Conservation (phyloP, 768 basidiomycete species). For the Clitopilus passeckerianus region DNA sequence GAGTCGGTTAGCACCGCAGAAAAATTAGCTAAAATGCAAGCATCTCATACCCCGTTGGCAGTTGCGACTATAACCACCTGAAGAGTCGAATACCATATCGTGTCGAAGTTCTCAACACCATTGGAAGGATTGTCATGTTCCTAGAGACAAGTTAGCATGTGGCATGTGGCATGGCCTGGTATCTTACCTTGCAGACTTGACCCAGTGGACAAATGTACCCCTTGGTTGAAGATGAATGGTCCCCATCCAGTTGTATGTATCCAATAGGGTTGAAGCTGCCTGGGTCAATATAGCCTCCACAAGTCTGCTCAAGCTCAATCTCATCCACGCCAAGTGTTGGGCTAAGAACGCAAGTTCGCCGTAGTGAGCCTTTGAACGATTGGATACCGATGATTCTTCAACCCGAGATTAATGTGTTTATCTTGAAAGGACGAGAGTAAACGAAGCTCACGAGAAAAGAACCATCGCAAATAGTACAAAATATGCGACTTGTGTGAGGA, state of each 20-base stretch:
- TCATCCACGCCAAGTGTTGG: conserved; percentile 50
- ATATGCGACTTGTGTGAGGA: conserved; percentile 86
- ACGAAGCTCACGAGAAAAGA: conserved; percentile 69
- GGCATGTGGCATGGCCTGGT: conserved; percentile 5
- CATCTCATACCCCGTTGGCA: conserved; percentile 62
- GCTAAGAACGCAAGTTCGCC: conserved; percentile 55
- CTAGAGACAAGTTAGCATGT: conserved; percentile 23
- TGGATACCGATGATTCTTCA: conserved; percentile 88
- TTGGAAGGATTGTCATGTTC: conserved; percentile 61
- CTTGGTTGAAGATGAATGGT: conserved; percentile 36
- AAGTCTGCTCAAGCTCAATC: conserved; percentile 51
- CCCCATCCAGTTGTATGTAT: conserved; percentile 25
- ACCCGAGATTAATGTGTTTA: neutral
- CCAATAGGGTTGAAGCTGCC: conserved; percentile 40
- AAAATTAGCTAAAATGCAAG: neutral
- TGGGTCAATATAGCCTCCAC: conserved; percentile 79
- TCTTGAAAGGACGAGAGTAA: neutral
- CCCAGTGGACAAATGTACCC: conserved; percentile 90
- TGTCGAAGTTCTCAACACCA: conserved; percentile 81
- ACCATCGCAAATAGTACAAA: conserved; percentile 89
- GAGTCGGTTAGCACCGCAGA: neutral
- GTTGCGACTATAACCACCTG: conserved; percentile 85
- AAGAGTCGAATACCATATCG: conserved; percentile 72
- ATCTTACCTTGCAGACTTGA: conserved; percentile 67
- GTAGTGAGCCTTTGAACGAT: conserved; percentile 82